A percentile compares a stretch with the other conserved stretches of the same genome.
These are phyloP conservation scores for thale cress (Arabidopsis thaliana) DNA, from an alignment of 345 rosid genomes.

Conservation along the genomic window TAIR10.1 NC_003076.8:19103501-19104000, in stretches of 20 bases:
- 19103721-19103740: background rate
- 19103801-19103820: background rate
- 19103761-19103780: background rate
- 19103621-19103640: constrained; percentile 38
- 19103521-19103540: constrained; percentile 33
- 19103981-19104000: constrained; percentile 46
- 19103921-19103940: constrained; percentile 43
- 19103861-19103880: constrained; percentile 5
- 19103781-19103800: background rate
- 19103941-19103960: constrained; percentile 38
- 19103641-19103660: constrained; percentile 22
- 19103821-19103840: background rate
- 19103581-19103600: constrained; percentile 41
- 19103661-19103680: background rate
- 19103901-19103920: constrained; percentile 41
- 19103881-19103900: constrained; percentile 36
- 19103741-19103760: background rate
- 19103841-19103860: background rate
- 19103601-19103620: constrained; percentile 47
- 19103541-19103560: constrained; percentile 42
- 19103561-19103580: constrained; percentile 41
- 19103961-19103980: constrained; percentile 47
- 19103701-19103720: constrained; percentile 33
- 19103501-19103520: constrained; percentile 31
- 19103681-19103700: background rate